These are phyloP conservation scores for Penicillium bialowiezense DNA, from an alignment of 495 filamentous ascomycete genomes.

Conservation along the genomic window DNA sequence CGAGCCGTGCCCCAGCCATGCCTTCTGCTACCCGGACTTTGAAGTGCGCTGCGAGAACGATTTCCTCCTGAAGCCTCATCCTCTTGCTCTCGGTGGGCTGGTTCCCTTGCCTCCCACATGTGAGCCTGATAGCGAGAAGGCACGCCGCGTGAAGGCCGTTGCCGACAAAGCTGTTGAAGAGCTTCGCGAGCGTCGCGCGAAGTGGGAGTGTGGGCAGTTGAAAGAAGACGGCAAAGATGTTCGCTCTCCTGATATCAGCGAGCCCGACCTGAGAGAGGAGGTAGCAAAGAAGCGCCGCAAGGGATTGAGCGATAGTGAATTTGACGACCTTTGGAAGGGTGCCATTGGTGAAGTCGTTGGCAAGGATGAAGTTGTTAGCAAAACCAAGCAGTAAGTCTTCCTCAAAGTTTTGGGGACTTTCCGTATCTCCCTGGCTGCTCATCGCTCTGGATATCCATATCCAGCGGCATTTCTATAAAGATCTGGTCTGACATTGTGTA, in stretches of 20 bases:
- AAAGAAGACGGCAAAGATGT: constrained; percentile 58
- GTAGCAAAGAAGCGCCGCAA: constrained; percentile 70
- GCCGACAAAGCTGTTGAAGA: constrained; percentile 86
- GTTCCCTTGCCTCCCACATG: constrained; percentile 89
- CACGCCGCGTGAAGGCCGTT: constrained; percentile 78
- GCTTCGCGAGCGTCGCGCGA: constrained; percentile 78
- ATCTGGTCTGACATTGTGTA: constrained; percentile 47
- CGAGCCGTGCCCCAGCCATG: constrained; percentile 89
- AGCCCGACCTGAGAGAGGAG: constrained; percentile 70
- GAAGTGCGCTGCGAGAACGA: constrained; percentile 78
- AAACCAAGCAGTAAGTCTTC: constrained; percentile 71
- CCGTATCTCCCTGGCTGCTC: constrained; percentile 8
- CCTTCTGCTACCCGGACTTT: constrained; percentile 78
- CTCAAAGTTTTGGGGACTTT: constrained; percentile 34
- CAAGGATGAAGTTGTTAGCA: constrained; percentile 76
- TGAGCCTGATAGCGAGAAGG: constrained; percentile 91
- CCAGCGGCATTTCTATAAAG: constrained; percentile 22
- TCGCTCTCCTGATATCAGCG: constrained; percentile 63
- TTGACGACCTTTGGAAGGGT: constrained; percentile 85
- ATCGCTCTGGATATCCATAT: constrained; percentile 16
- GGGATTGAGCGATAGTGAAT: constrained; percentile 80
- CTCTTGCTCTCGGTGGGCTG: constrained; percentile 74
- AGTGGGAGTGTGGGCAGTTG: constrained; percentile 84
- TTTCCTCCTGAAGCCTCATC: constrained; percentile 82
- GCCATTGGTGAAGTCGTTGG: constrained; percentile 82